phyloP scores from a whole-genome alignment of 2,329 filamentous ascomycete species.

The Xylogone sp. region DNA sequence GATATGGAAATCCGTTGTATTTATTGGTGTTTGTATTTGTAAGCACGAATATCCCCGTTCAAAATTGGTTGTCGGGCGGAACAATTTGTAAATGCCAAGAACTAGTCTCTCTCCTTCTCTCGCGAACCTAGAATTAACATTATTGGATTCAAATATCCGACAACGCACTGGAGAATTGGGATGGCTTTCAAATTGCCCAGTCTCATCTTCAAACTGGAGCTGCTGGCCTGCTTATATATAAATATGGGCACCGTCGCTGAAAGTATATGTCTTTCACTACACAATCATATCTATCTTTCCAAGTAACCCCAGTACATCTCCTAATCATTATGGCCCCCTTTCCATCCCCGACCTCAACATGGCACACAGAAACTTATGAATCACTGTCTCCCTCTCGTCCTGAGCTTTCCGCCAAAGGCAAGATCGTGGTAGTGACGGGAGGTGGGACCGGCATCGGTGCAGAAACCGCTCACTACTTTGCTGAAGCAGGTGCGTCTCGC shows the following conservation, averaged over 20 bases:
- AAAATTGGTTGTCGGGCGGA: constrained; percentile 15
- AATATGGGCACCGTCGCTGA: constrained; percentile 10
- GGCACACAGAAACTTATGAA: constrained; percentile 31
- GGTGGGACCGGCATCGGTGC: constrained; percentile 42
- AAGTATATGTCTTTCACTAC: constrained; percentile 7
- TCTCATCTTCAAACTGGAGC: constrained; percentile 10
- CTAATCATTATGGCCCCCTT: constrained; percentile 25
- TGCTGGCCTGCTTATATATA: constrained; percentile 15
- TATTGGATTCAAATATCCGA: constrained; percentile 3
- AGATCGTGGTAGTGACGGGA: constrained; percentile 39
- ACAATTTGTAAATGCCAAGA: constrained; percentile 22
- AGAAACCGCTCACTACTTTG: constrained; percentile 38
- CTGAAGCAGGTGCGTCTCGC: constrained; percentile 37
- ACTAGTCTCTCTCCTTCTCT: constrained; percentile 5
- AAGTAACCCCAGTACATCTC: constrained; percentile 10
- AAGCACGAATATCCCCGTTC: constrained; percentile 8
- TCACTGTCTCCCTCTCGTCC: constrained; percentile 36
- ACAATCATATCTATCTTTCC: constrained; percentile 5
- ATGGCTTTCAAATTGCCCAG: constrained; percentile 16
- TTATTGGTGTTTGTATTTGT: constrained; percentile 18
- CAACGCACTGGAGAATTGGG: neutral
- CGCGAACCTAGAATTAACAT: constrained; percentile 4
- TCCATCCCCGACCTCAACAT: constrained; percentile 34
- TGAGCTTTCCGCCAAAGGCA: constrained; percentile 35
- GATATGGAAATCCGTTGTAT: constrained; percentile 10